phyloP scores from a whole-genome alignment of 108 stramenopile genomes.

The Conticribra weissflogii region DNA sequence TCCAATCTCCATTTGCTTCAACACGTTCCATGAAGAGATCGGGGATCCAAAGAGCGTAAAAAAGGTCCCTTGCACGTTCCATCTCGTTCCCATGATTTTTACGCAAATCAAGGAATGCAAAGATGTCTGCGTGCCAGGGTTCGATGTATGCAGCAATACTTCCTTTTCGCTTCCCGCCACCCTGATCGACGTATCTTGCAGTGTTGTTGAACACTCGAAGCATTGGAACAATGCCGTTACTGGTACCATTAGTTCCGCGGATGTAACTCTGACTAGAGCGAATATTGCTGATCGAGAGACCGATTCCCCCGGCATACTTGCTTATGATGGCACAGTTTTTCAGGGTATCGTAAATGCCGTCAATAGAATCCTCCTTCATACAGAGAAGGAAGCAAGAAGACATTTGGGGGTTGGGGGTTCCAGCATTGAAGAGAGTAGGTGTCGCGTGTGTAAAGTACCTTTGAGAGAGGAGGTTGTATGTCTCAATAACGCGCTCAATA shows the following conservation, averaged over 20 bases:
- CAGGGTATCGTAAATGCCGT: constrained; percentile 99
- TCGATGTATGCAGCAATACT: constrained; percentile 98
- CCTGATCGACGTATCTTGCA: constrained; percentile 98
- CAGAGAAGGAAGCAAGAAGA: constrained; percentile 95
- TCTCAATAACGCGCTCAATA: constrained; percentile 90
- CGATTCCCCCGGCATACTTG: constrained; percentile 99
- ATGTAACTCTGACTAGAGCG: constrained; percentile 95
- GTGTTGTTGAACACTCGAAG: constrained; percentile 99
- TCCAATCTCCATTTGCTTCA: constrained; percentile 92
- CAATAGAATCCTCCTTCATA: constrained; percentile 98
- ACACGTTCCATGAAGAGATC: constrained; percentile 99
- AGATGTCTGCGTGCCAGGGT: constrained; percentile 99
- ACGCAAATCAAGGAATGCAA: constrained; percentile 93
- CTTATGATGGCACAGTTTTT: constrained; percentile 98
- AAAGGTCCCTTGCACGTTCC: constrained; percentile 96
- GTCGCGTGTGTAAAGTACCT: constrained; percentile 99
- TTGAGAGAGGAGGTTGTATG: constrained; percentile 93
- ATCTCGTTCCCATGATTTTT: constrained; percentile 99
- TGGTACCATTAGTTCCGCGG: constrained; percentile 97
- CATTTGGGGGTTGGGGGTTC: constrained; percentile 97
- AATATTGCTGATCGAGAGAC: constrained; percentile 94
- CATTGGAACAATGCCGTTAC: constrained; percentile 99
- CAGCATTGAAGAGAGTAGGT: constrained; percentile 99
- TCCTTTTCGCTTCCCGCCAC: constrained; percentile 99
- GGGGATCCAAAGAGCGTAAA: constrained; percentile 99